Base-by-base conservation (phyloP, 345 rosid genomes). In the Lepidium didymum region DNA sequence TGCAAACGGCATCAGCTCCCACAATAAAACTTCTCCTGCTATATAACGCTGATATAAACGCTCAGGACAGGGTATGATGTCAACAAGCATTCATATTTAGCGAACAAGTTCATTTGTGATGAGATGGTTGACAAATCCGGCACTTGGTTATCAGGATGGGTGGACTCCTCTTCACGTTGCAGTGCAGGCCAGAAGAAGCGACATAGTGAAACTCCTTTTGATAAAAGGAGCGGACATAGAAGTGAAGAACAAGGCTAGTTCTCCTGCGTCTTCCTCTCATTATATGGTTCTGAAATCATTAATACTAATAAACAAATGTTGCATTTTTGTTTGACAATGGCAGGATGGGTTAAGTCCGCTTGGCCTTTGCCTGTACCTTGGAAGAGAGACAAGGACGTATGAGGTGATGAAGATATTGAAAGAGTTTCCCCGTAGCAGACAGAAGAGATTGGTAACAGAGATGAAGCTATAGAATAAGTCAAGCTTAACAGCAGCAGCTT, bases 161-260 rank as follows among this genome's bases (percentile, higher is more conserved):
- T 93, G 98, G 98, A 82, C 97, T 35, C 97, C 98, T 9, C 70
- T 93, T 61, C 98, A 93, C 77, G 88, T 93, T 60, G 96, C 98
- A 50, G 95, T 90, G 75, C 97, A 84, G 82, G 83, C 83, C 46
- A 79, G 78, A 73, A 87, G 97, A 79, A 84, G 90, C 2, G 98
- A 93, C 69, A 58, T 84, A 9, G 86, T 88, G 74, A 90, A 82
- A 75, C 94, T 93, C 25, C 76, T 93, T 69, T 69, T 93, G 69
- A 79, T 87, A 35, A 93, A 86, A 86, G 86, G 96, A 46, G 98
- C 94, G 1, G 87, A 93, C 50, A 75, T 54, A 77, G 72, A 77
- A 29, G 68, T 86, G 63, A 90, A 79, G 69, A 88, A 82, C 82
- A 69, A 64, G 89, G 90, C 53, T 58, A 57, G 72, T 50, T 73